Conservation (phyloP, 495 filamentous ascomycete species). For the Jackrogersella multiformis region DNA sequence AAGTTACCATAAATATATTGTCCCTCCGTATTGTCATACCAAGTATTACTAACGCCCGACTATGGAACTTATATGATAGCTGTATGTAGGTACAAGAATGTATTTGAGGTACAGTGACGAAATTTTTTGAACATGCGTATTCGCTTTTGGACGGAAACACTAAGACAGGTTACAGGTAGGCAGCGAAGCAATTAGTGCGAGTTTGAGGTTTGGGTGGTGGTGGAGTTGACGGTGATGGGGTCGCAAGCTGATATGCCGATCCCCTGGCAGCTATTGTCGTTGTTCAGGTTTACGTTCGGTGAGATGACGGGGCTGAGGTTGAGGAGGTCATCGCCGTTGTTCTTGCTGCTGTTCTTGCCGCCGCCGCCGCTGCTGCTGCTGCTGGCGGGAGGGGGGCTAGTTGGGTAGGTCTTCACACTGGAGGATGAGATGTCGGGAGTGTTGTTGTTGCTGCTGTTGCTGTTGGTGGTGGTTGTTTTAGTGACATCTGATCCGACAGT, state of each 20-base stretch:
- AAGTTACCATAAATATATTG: neutral
- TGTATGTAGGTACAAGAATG: constrained; percentile 6
- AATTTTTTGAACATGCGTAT: neutral
- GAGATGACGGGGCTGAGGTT: constrained; percentile 16
- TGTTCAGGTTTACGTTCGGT: constrained; percentile 22
- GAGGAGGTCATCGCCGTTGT: constrained; percentile 10
- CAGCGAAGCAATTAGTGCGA: no score
- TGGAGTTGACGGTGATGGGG: constrained; percentile 41
- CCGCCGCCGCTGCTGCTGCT: neutral
- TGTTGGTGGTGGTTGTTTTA: constrained; percentile 11
- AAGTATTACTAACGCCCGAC: neutral
- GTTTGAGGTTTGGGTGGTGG: constrained; percentile 3
- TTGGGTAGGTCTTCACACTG: no score
- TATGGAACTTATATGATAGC: neutral
- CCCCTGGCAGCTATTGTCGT: constrained; percentile 32
- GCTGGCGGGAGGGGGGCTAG: neutral
- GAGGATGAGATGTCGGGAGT: no score
- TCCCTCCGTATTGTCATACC: no score
- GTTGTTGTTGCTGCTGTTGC: neutral
- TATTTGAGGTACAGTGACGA: neutral
- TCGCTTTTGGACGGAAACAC: neutral
- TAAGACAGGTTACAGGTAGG: no score
- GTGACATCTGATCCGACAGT: constrained; percentile 33
- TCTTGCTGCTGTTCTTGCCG: neutral
- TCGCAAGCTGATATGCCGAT: constrained; percentile 46